These are phyloP conservation scores for Ramaria sp. DNA, from an alignment of 768 basidiomycete species.

Conservation along the genomic window DNA sequence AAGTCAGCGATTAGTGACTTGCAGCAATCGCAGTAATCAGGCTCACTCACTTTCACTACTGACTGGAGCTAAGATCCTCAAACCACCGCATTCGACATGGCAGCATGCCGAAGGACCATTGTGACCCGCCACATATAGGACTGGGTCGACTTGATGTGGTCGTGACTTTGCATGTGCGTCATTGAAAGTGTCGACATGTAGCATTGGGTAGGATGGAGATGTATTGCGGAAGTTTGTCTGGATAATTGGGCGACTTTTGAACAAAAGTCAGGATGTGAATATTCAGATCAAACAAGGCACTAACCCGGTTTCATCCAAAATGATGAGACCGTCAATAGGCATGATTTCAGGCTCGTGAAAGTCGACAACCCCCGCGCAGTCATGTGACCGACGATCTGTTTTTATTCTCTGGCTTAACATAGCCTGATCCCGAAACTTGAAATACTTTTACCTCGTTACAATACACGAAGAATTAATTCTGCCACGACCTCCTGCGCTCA, in stretches of 20 bases:
- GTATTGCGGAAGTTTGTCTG: conserved; percentile 82
- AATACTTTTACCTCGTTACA: too few relatives aligned
- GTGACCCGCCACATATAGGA: conserved; percentile 52
- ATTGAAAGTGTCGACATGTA: conserved; percentile 82
- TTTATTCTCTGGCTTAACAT: too few relatives aligned
- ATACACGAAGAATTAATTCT: too few relatives aligned
- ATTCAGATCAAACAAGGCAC: conserved; percentile 17
- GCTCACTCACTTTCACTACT: conserved; percentile 67
- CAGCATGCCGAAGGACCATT: conserved; percentile 65
- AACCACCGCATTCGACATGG: conserved; percentile 65
- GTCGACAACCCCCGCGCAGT: background rate
- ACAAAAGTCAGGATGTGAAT: background rate
- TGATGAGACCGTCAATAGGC: conserved; percentile 76
- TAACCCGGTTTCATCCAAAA: conserved; percentile 65
- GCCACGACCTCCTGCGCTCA: too few relatives aligned
- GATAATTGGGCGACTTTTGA: conserved; percentile 53
- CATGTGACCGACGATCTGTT: background rate
- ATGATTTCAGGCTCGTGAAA: conserved; percentile 23
- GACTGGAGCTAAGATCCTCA: conserved; percentile 71
- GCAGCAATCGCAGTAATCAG: background rate
- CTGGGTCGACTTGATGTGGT: conserved; percentile 26
- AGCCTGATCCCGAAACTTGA: too few relatives aligned
- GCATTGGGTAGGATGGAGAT: conserved; percentile 64
- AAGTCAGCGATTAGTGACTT: background rate
- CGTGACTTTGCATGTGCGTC: conserved; percentile 50